Base-by-base conservation (phyloP, 495 filamentous ascomycete genomes). In the Chaetomium fimeti region DNA sequence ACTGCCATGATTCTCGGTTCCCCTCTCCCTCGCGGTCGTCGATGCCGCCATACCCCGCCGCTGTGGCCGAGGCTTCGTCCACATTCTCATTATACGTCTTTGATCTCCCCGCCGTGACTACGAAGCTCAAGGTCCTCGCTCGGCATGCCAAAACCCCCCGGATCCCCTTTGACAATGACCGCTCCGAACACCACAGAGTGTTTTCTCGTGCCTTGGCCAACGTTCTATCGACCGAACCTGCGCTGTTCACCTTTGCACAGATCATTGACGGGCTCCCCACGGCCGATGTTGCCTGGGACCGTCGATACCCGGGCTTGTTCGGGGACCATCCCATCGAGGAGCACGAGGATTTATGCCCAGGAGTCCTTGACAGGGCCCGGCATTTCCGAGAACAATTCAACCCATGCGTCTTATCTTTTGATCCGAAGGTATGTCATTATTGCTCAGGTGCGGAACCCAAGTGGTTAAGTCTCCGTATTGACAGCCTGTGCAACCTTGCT, bases 181-280 rank as follows among this genome's bases (percentile, higher is more conserved):
- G 42, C 38, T 53, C 51, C 0, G 16, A 43, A 18, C 70, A 68
- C 13, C 42, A 40, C 49, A 51, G 62, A 24, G 22, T 62, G 1
- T 36, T 71, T 12, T 59, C 27, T 3, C 57, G 62, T 13, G 67
- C 70, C 16, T 45, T 75, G 13, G 36, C 22, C 47, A 69, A 67
- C 27, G 28, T 70, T 2, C 49, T 72, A 0, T 64, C 64, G 1
- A 71, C 65, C 6, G 65, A 69, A 5, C 52, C 70, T 60, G 75
- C 75, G 27, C 57, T 70, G 18, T 59, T 57, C 52, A 75, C 71
- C 1, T 75, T 67, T 53, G 69, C 69, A 5, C 74, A 76, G 29
- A 75, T 74, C 22, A 70, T 78, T 22, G 69, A 78, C 60, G 73
- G 72, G 2, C 63, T 75, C 5, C 71, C 74, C 4, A 62, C 63